These are phyloP conservation scores for Neoscytalidium dimidiatum DNA, from an alignment of 2,329 filamentous ascomycete species.

Conservation along the genomic window DNA sequence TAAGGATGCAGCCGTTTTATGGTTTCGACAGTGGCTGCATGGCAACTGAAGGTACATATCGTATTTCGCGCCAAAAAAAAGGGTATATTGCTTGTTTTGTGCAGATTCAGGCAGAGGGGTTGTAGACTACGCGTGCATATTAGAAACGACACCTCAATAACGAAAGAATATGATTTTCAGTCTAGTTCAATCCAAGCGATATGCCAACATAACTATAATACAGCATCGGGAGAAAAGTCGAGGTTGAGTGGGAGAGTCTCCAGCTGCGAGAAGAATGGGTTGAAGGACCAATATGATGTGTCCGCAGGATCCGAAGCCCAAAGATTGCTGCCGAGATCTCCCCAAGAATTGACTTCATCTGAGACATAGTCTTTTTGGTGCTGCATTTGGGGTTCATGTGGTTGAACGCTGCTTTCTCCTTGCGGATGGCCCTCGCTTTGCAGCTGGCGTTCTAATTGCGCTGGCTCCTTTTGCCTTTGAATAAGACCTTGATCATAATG, in stretches of 20 bases:
- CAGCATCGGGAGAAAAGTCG: background rate
- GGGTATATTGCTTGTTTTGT: background rate
- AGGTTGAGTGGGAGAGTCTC: background rate
- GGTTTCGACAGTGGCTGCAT: background rate
- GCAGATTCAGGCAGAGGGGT: no score
- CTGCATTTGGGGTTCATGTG: background rate
- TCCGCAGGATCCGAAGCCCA: background rate
- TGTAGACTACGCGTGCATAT: no score
- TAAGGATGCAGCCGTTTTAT: slow-evolving; percentile 31
- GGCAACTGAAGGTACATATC: background rate
- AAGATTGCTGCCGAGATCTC: background rate
- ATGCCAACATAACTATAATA: no score
- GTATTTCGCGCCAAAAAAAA: background rate
- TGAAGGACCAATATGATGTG: background rate
- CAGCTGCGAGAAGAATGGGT: background rate
- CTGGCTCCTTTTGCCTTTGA: background rate
- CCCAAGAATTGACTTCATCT: background rate
- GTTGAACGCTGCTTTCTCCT: background rate
- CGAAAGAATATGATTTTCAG: no score
- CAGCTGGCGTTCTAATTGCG: background rate
- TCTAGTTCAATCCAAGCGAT: no score
- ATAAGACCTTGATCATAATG: background rate
- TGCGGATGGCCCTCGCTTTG: background rate
- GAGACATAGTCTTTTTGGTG: background rate
- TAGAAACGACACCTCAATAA: no score